A percentile compares a stretch with the other conserved stretches of the same genome.
phyloP scores from a whole-genome alignment of 495 filamentous ascomycete genomes.

The Wilcoxina mikolae region DNA sequence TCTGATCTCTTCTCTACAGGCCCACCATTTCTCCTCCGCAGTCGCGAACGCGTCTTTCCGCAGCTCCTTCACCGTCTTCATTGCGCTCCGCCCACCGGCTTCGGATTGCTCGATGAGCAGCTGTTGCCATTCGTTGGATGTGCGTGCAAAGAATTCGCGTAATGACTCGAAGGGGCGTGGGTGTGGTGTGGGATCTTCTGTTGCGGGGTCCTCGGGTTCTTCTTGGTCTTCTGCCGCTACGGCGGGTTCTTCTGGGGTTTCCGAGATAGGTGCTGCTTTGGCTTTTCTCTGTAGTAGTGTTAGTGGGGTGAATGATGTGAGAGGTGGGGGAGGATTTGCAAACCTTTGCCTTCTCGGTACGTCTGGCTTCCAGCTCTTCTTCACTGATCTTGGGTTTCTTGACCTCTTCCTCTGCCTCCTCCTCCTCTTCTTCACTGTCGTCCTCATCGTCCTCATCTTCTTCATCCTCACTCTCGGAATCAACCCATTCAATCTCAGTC shows the following conservation, averaged over 20 bases:
- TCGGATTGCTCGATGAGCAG: slow-evolving; percentile 48
- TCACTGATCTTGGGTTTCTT: slow-evolving; percentile 34
- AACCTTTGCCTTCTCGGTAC: slow-evolving; percentile 30
- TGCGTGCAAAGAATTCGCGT: slow-evolving; percentile 81
- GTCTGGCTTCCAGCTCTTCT: slow-evolving; percentile 27
- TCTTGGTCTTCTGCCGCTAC: slow-evolving; percentile 35
- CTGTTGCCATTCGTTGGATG: slow-evolving; percentile 81
- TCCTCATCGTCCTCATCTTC: slow-evolving; percentile 53
- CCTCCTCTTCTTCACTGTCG: slow-evolving; percentile 46
- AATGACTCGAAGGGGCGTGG: slow-evolving; percentile 81
- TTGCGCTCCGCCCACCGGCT: slow-evolving; percentile 10
- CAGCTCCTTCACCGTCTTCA: slow-evolving; percentile 67
- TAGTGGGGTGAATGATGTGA: not conserved
- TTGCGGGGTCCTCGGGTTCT: slow-evolving; percentile 31
- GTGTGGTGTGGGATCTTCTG: slow-evolving; percentile 28
- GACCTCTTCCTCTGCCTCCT: slow-evolving; percentile 33
- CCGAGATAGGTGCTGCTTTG: slow-evolving; percentile 32
- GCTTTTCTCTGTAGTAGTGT: slow-evolving; percentile 28
- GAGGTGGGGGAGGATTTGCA: slow-evolving; percentile 8
- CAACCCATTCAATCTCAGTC: slow-evolving; percentile 57
- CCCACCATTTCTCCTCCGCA: slow-evolving; percentile 97
- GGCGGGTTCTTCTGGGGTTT: slow-evolving; percentile 24
- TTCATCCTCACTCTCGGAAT: slow-evolving; percentile 53
- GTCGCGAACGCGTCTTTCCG: slow-evolving; percentile 74
- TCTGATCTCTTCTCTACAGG: slow-evolving; percentile 85